Conservation (phyloP, 1,139 yeast species). For the Hanseniaspora uvarum region DNA sequence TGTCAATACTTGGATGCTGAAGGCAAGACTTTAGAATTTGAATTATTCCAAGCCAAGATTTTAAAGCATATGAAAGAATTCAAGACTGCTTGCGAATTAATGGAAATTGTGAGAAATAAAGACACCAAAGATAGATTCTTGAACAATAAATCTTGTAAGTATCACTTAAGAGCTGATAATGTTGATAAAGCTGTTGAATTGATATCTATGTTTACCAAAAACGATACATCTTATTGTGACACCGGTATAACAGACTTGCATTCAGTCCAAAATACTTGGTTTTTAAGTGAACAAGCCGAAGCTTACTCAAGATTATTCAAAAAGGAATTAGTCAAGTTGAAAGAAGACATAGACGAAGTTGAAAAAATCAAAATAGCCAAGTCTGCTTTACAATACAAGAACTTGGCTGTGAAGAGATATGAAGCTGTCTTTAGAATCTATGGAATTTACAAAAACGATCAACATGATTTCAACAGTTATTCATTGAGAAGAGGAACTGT, state of each 20-base stretch:
- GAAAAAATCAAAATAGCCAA: constrained; percentile 14
- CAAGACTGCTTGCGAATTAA: constrained; percentile 49
- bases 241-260: constrained; percentile 84
- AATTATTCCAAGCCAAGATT: constrained; percentile 73
- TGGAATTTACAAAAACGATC: constrained; percentile 67
- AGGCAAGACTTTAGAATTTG: constrained; percentile 77
- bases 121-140: constrained; percentile 88
- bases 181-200: constrained; percentile 66
- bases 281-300: constrained; percentile 74
- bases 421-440: constrained; percentile 56
- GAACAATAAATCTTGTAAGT: constrained; percentile 80
- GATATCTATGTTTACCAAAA: constrained; percentile 72
- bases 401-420: constrained; percentile 73
- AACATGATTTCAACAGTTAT: constrained; percentile 87
- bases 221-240: constrained; percentile 47
- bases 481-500: constrained; percentile 88
- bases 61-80: constrained; percentile 59
- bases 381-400: constrained; percentile 35
- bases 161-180: constrained; percentile 67
- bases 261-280: constrained; percentile 88
- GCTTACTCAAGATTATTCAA: constrained; percentile 48
- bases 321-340: constrained; percentile 29
- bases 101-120: constrained; percentile 62
- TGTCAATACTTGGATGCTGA: constrained; percentile 54
- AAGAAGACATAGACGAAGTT: constrained; percentile 27